A percentile compares a stretch with the other conserved stretches of the same genome.
Conservation (phyloP, 1,284 basidiomycete species). For the Ganoderma meredithae region DNA sequence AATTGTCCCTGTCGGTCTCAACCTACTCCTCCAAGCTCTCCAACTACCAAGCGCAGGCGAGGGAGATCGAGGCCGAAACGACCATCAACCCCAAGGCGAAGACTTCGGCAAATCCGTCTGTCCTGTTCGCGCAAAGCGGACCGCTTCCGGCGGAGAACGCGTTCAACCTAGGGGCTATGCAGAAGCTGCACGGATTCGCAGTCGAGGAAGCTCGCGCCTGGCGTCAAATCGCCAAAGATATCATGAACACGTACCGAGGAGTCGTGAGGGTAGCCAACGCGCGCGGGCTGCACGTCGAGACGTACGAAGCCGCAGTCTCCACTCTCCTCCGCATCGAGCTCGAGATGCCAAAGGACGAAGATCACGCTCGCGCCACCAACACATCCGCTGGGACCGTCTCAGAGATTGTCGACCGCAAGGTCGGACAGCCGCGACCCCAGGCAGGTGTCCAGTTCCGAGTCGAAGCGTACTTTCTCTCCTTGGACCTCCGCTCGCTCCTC, state of each 20-base stretch:
- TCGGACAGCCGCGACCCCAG: constrained; percentile 61
- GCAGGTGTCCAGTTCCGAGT: constrained; percentile 61
- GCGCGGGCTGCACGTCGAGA: constrained; percentile 56
- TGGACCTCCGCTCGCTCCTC: constrained; percentile 54
- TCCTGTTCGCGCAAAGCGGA: constrained; percentile 11
- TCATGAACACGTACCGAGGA: constrained; percentile 47
- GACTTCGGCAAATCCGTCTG: background rate
- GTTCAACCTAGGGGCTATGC: constrained; percentile 22
- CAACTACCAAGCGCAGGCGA: constrained; percentile 18
- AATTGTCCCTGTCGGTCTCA: constrained; percentile 19
- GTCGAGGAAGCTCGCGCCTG: constrained; percentile 45
- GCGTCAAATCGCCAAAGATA: constrained; percentile 42
- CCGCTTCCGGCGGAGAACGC: constrained; percentile 17
- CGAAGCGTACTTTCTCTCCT: constrained; percentile 58
- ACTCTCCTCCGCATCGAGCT: constrained; percentile 57
- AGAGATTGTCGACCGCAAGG: constrained; percentile 51
- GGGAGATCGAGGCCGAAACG: constrained; percentile 14
- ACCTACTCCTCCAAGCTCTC: constrained; percentile 13
- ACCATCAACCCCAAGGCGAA: background rate
- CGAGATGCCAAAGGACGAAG: constrained; percentile 48
- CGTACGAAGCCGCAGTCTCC: constrained; percentile 61
- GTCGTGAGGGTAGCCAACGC: constrained; percentile 48
- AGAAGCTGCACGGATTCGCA: constrained; percentile 23
- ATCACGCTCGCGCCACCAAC: constrained; percentile 46
- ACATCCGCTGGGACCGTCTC: constrained; percentile 54